Base-by-base conservation (phyloP, 257 asterid genomes). In the Coffea eugenioides region DNA sequence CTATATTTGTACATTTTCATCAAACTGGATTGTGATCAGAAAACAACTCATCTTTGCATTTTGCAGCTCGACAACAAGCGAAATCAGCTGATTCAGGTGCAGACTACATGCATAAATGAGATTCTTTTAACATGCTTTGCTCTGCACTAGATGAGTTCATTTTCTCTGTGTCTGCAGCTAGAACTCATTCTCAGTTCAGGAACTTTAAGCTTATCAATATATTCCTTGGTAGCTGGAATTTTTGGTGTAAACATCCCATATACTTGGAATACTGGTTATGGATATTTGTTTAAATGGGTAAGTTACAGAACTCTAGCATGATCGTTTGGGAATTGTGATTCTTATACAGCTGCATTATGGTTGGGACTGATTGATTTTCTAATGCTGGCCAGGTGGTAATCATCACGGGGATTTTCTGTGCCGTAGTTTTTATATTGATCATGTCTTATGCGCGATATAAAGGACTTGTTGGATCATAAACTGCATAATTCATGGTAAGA, bases 181-280 rank as follows among this genome's bases (percentile, higher is more conserved):
- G 99, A 95, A 85, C 97, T 95, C n/a, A 81, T 92, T 80, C 95
- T 95, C 52, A 92, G 98, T 64, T 87, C 99, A 31, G 99, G 94
- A 77, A 93, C 97, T 1, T 90, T 92, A 20, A 83, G 91, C 78
- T 2, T 86, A 39, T 62, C 99, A 15, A 46, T 93, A 15, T 93
- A 88, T 82, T 84, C 97, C 16, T 82, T 95, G 87, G 81, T 95
- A 39, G 87, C 95, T 61, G 97, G 85, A 64, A 93, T 93, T 14
- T 93, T 95, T 74, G 99, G 99, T n/a, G 86, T 93, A 98, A 95
- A 93, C 92, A 90, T 95, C 72, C 97, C 97, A 9, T 94, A 90
- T 73, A 88, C 94, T 64, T 94, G 98, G 98, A 94, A 87, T 61
- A 52, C 71, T 0, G 10, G 49, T 49, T 88, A 93, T 48, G 92